Base-by-base conservation (phyloP, 768 basidiomycete genomes). In the Pleurotus ostreatus region DNA sequence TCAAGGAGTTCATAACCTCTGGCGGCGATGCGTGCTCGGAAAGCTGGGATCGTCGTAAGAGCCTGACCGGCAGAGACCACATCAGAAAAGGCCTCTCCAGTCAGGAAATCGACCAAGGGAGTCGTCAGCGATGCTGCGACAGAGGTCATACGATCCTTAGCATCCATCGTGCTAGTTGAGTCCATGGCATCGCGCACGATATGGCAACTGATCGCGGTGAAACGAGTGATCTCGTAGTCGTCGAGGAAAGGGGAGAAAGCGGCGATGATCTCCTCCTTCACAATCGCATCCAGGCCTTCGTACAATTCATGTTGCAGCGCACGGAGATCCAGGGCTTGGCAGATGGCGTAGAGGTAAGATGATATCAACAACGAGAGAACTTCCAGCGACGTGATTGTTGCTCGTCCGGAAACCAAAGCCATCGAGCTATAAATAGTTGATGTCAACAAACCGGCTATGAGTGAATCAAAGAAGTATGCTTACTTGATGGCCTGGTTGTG, bases 401-500 rank as follows among this genome's bases (percentile, higher is more conserved):
- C 85, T 34, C 89, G 81, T 15, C 84, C 88, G 40, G 87, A 88
- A 55, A 90, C 85, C 60, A 91, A 73, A 7, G 89, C 89, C 65
- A 82, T 64, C 25, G 80, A 82, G 58, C 80, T 80, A 49, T 53
- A 5, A 57, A 49, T 11, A 55, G 20, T 6, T 12, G 44, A 37
- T 18, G 16, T 13, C 34, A 9, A 22, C 12, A 15, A 30, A 16
- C 5, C 34, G 26, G 23, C 39, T 20, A 34, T 6, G 30, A 30
- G 30, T 53, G 41, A 47, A 51, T 45, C 15, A 41, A 58, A 23
- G 11, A 44, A 47, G 25, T 45, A 12, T 41, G 71, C 85, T 64
- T 61, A 86, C 87, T 92, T 92, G 65, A 92, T 81, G 8, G 89
- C 84, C 66, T 92, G 89, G 63, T 92, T 92, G 62, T 90, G 88